Evolutionary conservation across 495 filamentous ascomycete genomes (phyloP).

Genomic region (Neurospora sp.): DNA sequence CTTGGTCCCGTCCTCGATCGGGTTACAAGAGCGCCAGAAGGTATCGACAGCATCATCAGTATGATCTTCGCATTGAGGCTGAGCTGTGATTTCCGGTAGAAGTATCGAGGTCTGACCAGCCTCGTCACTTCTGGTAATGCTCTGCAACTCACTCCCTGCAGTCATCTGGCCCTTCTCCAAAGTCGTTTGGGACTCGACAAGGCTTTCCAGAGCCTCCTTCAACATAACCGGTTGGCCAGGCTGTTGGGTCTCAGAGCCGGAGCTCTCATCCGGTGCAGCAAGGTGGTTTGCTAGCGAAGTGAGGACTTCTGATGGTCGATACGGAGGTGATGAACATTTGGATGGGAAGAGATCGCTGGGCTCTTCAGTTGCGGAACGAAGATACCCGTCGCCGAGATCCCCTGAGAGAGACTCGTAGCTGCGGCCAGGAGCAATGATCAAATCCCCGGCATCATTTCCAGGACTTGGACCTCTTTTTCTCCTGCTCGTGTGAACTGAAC

Average conservation of each 20-base stretch:
- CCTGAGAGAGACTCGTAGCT: neutral
- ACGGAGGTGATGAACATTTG: neutral
- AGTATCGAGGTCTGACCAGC: neutral
- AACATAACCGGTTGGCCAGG: neutral
- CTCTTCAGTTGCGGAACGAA: neutral
- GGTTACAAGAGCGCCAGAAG: neutral
- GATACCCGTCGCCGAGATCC: neutral
- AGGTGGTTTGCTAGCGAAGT: neutral
- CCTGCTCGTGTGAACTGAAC: neutral
- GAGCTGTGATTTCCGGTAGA: neutral
- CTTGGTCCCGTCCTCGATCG: neutral
- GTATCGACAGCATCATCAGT: neutral
- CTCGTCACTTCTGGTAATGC: neutral
- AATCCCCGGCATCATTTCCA: neutral
- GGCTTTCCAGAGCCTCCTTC: neutral
- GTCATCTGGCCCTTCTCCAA: neutral
- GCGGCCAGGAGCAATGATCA: neutral
- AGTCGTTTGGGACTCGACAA: neutral
- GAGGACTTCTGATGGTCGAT: neutral
- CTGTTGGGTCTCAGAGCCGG: neutral
- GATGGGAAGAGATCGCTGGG: neutral
- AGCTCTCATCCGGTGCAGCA: neutral
- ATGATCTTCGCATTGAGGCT: neutral
- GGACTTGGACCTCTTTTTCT: neutral
- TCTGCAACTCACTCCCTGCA: neutral